A percentile compares a stretch with the other conserved stretches of the same genome.
Conservation (phyloP, 306 rosid species). For the Dicorynia guianensis region DNA sequence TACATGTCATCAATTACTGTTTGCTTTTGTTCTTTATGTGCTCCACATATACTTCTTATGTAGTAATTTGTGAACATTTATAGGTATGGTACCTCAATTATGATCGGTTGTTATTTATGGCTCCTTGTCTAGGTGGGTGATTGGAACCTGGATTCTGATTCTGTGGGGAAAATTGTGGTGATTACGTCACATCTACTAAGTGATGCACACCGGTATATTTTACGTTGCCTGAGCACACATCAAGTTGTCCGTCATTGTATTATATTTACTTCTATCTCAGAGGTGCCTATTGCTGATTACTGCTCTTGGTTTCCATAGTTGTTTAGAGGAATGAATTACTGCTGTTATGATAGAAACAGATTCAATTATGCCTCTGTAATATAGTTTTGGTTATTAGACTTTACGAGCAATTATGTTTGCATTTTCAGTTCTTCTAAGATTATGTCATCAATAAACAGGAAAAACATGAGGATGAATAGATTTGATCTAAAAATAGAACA, state of each 20-base stretch:
- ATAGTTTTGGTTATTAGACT: conserved; percentile 8
- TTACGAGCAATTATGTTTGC: background rate
- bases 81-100: background rate
- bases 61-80: background rate
- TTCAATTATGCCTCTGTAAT: background rate
- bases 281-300: conserved; percentile 62
- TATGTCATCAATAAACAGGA: conserved; percentile 19
- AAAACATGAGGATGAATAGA: conserved; percentile 19
- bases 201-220: conserved; percentile 90
- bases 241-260: conserved; percentile 68
- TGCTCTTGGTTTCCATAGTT: conserved; percentile 28
- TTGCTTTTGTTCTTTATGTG: background rate
- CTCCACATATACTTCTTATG: conserved; percentile 1
- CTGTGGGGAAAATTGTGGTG: conserved; percentile 67
- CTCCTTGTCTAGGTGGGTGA: conserved; percentile 65
- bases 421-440: conserved; percentile 21
- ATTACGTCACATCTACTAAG: conserved; percentile 79
- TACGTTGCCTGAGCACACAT: conserved; percentile 85
- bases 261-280: conserved; percentile 84
- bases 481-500: conserved; percentile 22
- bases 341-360: conserved; percentile 6
- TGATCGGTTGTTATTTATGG: conserved; percentile 19
- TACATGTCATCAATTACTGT: background rate
- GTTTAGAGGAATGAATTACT: background rate
- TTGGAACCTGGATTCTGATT: conserved; percentile 63